Percentiles rank a stretch among this genome's conserved stretches.
phyloP scores from a whole-genome alignment of 805 yeast species.

The Aciculoconidium aculeatum region DNA sequence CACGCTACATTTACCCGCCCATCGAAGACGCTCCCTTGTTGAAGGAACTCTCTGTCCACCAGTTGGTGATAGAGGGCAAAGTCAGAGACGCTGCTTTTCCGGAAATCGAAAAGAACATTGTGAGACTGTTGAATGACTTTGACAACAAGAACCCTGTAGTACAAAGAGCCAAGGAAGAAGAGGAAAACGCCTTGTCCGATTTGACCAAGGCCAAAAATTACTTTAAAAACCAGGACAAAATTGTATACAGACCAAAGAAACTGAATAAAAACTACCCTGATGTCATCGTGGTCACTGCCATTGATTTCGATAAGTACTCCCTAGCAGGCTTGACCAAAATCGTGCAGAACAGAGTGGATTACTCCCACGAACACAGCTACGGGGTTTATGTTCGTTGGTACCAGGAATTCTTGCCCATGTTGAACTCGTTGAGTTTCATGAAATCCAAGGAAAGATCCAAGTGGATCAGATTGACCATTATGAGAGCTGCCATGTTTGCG shows the following conservation, averaged over 20 bases:
- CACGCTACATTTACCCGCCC: slow-evolving; percentile 64
- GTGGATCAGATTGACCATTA: slow-evolving; percentile 60
- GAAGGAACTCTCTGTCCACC: slow-evolving; percentile 49
- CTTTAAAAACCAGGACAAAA: slow-evolving; percentile 62
- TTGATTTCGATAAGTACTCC: slow-evolving; percentile 67
- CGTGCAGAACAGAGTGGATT: slow-evolving; percentile 83
- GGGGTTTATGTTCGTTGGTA: slow-evolving; percentile 82
- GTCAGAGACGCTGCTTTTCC: slow-evolving; percentile 41
- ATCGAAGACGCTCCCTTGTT: slow-evolving; percentile 62
- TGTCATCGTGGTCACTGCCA: slow-evolving; percentile 68
- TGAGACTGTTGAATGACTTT: slow-evolving; percentile 34
- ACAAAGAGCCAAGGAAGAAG: slow-evolving; percentile 39
- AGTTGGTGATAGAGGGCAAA: slow-evolving; percentile 44
- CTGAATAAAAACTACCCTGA: slow-evolving; percentile 49
- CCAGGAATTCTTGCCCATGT: slow-evolving; percentile 70
- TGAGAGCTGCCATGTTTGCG: slow-evolving; percentile 89
- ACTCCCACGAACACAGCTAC: slow-evolving; percentile 74
- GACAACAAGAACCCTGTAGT: slow-evolving; percentile 35
- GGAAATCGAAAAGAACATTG: slow-evolving; percentile 28
- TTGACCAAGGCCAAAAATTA: slow-evolving; percentile 44
- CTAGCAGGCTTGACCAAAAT: slow-evolving; percentile 56
- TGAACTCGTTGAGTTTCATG: slow-evolving; percentile 39
- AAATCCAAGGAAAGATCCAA: slow-evolving; percentile 38
- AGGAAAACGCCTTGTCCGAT: slow-evolving; percentile 40
- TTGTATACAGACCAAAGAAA: slow-evolving; percentile 38